Percentiles rank a stretch among this genome's conserved stretches.
phyloP scores from a whole-genome alignment of 2,329 filamentous ascomycete species.

The Hansfordia pulvinata region DNA sequence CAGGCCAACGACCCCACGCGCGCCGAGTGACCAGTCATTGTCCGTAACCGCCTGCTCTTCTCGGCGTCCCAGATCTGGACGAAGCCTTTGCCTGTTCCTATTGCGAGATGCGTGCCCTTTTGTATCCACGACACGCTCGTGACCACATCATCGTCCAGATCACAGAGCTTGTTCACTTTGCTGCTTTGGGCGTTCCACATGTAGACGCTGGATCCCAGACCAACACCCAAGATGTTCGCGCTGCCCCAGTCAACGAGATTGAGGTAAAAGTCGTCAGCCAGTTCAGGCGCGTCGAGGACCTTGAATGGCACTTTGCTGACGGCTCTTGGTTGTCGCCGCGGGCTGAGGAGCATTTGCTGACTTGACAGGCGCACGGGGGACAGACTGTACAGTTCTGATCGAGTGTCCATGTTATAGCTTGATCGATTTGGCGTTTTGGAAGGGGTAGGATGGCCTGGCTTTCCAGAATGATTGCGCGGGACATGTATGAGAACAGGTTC shows the following conservation, averaged over 20 bases:
- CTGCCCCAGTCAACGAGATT: slow-evolving; percentile 98
- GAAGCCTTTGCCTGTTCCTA: slow-evolving; percentile 85
- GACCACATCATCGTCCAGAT: slow-evolving; percentile 82
- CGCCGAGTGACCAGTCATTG: slow-evolving; percentile 93
- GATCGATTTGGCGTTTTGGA: slow-evolving; percentile 80
- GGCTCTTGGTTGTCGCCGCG: slow-evolving; percentile 73
- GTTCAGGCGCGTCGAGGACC: slow-evolving; percentile 86
- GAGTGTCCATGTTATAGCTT: slow-evolving; percentile 76
- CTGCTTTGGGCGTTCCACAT: slow-evolving; percentile 96
- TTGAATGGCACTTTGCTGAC: slow-evolving; percentile 97
- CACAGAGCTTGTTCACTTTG: slow-evolving; percentile 86
- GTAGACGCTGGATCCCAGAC: slow-evolving; percentile 84
- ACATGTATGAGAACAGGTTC: slow-evolving; percentile 89
- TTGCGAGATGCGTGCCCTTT: slow-evolving; percentile 86
- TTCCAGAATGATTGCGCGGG: slow-evolving; percentile 56
- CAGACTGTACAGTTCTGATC: slow-evolving; percentile 87
- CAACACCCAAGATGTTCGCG: slow-evolving; percentile 85
- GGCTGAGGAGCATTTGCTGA: slow-evolving; percentile 85
- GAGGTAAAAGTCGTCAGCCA: slow-evolving; percentile 95
- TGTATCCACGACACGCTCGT: slow-evolving; percentile 99
- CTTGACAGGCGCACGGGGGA: slow-evolving; percentile 89
- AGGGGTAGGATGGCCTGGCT: slow-evolving; percentile 74
- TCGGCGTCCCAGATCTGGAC: slow-evolving; percentile 98
- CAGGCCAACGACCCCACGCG: slow-evolving; percentile 89
- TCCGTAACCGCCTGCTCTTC: slow-evolving; percentile 68